Conservation (phyloP, 495 filamentous ascomycete genomes). For the Terfezia claveryi region DNA sequence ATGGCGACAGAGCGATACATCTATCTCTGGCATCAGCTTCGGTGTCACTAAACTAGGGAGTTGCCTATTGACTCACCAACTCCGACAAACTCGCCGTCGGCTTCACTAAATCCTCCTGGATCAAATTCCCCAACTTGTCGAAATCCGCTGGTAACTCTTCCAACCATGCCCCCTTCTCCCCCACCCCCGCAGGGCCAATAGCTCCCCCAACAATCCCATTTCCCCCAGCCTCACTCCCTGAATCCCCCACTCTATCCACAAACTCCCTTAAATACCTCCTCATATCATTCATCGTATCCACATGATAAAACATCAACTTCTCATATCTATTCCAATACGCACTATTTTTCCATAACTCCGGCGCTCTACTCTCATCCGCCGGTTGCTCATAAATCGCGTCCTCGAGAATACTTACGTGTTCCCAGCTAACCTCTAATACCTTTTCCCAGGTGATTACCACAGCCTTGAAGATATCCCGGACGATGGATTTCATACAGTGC, state of each 20-base stretch:
- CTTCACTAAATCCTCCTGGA: constrained; percentile 30
- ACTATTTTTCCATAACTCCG: constrained; percentile 32
- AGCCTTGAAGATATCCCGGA: constrained; percentile 30
- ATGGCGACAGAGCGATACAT: constrained; percentile 37
- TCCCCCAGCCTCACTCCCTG: too few species aligned
- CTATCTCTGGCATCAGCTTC: not conserved
- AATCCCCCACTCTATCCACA: not conserved
- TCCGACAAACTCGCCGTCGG: constrained; percentile 28
- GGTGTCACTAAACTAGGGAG: not conserved
- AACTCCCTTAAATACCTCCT: constrained; percentile 21
- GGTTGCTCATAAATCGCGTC: constrained; percentile 36
- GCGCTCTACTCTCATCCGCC: constrained; percentile 32
- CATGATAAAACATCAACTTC: constrained; percentile 29
- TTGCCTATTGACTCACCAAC: constrained; percentile 3
- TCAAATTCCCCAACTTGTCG: constrained; percentile 22
- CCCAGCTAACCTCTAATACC: constrained; percentile 24
- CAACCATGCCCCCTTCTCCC: constrained; percentile 23
- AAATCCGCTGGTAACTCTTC: constrained; percentile 22
- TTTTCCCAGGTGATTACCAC: constrained; percentile 26
- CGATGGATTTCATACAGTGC: constrained; percentile 30
- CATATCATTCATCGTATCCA: constrained; percentile 28
- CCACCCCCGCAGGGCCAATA: not conserved
- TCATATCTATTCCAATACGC: constrained; percentile 32
- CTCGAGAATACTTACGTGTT: constrained; percentile 30
- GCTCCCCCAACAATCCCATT: too few species aligned